Percentiles rank a stretch among this genome's conserved stretches.
These are phyloP conservation scores for Brassica juncea DNA, from an alignment of 345 rosid genomes.

Conservation along the genomic window DNA sequence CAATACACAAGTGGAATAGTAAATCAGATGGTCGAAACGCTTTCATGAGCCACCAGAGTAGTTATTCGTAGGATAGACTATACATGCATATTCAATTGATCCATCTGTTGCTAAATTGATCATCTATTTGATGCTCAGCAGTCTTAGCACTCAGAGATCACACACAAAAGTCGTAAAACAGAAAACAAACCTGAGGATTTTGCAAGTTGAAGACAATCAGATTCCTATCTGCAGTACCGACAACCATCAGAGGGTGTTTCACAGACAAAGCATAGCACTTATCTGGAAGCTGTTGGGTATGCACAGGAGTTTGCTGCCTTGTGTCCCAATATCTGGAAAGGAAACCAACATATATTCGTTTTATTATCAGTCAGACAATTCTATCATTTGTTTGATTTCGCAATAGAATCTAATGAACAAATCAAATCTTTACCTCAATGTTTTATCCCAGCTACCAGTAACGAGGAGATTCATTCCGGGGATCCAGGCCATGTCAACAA, in stretches of 20 bases:
- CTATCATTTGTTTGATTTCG: background rate
- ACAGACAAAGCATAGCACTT: constrained; percentile 86
- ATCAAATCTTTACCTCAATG: constrained; percentile 57
- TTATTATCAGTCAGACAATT: background rate
- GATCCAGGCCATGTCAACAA: constrained; percentile 86
- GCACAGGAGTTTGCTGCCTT: constrained; percentile 85
- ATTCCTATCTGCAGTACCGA: constrained; percentile 96
- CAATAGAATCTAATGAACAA: constrained; percentile 6
- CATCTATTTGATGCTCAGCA: background rate
- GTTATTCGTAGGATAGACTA: constrained; percentile 13
- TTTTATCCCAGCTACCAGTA: constrained; percentile 95
- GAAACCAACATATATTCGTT: background rate
- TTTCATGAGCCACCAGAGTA: background rate
- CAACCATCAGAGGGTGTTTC: constrained; percentile 91
- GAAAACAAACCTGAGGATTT: constrained; percentile 75
- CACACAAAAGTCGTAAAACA: background rate
- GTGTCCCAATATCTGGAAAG: constrained; percentile 83
- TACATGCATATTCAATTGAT: background rate
- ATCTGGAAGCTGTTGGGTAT: constrained; percentile 93
- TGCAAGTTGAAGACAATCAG: constrained; percentile 79
- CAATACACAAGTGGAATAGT: background rate
- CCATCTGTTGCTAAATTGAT: background rate
- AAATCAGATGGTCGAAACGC: background rate
- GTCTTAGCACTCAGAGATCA: background rate
- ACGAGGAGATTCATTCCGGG: constrained; percentile 86